Base-by-base conservation (phyloP, 768 basidiomycete species). In the Tricholoma bakamatsutake region DNA sequence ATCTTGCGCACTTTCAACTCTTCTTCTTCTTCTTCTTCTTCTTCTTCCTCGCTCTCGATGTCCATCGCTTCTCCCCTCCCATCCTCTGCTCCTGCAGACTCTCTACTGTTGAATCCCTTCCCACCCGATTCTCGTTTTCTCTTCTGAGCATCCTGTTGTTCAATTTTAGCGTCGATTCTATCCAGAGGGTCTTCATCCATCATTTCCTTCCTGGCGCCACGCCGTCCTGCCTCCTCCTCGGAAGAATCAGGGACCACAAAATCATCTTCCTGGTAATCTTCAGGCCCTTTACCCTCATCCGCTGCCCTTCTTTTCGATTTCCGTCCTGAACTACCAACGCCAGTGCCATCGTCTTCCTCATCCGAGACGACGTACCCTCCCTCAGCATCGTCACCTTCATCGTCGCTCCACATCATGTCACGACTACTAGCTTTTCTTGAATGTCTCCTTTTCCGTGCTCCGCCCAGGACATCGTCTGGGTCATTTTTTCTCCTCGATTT, bases 261-360 rank as follows among this genome's bases (percentile, higher is more conserved):
- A 62, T 90, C 90, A 65, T 93, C 90, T 56, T 86, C 83, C 66
- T 90, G 87, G 61, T 93, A 93, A 42, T 90, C 76, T 49, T 76
- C 87, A 18, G 81, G 82, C 4, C 76, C 75, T 42, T 82, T 76
- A 52, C 78, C 80, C 53, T 79, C 79, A 11, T 76, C 75, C n/a
- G 73, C 71, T 12, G 67, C 68, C 59, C 80, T 80, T 59, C 78
- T 73, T 68, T 83, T 80, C 53, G 66, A 61, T 54, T 75, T 79
- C 48, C 73, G 73, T 8, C 71, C 67, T 31, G 74, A 73, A 24
- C 65, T 59, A 47, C 67, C 60, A 10, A 48, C 52, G 8, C 71
- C 67, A n/a, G 57, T 53, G 12, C 64, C 67, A 21, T 73, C 70
- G 0, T 79, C 80, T n/a, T 83, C 84, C 17, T 85, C 85, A 33